phyloP scores from a whole-genome alignment of 108 stramenopile genomes.

The Phaeodactylum tricornutum region DNA sequence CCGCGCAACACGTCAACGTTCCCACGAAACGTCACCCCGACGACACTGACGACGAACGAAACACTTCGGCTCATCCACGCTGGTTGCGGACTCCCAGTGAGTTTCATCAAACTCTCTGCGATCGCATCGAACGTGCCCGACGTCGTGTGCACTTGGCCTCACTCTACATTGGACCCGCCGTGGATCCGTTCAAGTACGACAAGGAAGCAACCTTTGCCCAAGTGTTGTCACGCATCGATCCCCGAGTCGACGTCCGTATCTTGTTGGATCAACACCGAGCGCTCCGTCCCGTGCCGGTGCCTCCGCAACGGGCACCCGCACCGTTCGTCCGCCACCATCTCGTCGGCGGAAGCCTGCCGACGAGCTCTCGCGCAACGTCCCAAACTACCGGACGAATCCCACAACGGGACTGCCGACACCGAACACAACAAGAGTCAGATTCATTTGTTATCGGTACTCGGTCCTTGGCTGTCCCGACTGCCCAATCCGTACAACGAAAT shows the following conservation, averaged over 20 bases:
- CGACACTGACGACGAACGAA: too few relatives aligned
- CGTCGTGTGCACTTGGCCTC: slow-evolving; percentile 62
- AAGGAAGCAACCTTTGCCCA: slow-evolving; percentile 25
- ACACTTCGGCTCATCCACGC: background rate
- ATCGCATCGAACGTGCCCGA: slow-evolving; percentile 45
- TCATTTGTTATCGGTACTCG: slow-evolving; percentile 49
- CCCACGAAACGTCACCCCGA: too few relatives aligned
- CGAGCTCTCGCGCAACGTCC: slow-evolving; percentile 2
- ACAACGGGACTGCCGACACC: too few relatives aligned
- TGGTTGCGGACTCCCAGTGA: slow-evolving; percentile 35
- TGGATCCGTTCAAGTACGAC: slow-evolving; percentile 1
- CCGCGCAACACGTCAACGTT: background rate
- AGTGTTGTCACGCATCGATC: too few relatives aligned
- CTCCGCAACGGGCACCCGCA: slow-evolving; percentile 16
- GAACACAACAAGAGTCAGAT: slow-evolving; percentile 5
- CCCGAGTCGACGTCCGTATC: slow-evolving; percentile 36
- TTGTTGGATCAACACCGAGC: slow-evolving; percentile 69
- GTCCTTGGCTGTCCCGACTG: slow-evolving; percentile 25
- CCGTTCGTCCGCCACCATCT: slow-evolving; percentile 21
- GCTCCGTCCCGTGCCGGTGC: slow-evolving; percentile 41
- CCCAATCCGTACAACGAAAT: slow-evolving; percentile 77
- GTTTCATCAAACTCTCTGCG: slow-evolving; percentile 52
- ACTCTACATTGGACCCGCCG: slow-evolving; percentile 72
- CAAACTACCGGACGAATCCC: too few relatives aligned
- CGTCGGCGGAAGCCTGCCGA: slow-evolving; percentile 24